Evolutionary conservation across 345 rosid genomes (phyloP).

Genomic region (Raphanus raphanistrum): DNA sequence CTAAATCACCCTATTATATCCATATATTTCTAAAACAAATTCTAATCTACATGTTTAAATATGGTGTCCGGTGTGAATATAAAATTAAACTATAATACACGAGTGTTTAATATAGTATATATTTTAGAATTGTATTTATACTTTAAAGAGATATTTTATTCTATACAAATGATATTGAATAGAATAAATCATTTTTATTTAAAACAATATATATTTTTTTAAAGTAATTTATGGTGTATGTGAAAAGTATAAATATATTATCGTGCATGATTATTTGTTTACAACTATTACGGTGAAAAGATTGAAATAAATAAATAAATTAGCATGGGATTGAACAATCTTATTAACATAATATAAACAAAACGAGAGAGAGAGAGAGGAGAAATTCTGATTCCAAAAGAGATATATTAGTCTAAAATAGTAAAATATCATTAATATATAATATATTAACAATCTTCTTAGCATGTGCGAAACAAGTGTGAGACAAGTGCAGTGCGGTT

Average conservation of each 20-base stretch:
- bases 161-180: not conserved
- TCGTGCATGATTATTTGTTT: not conserved
- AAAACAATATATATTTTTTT: not conserved
- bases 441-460: too few species aligned
- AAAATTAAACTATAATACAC: not conserved
- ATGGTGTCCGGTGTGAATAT: not conserved
- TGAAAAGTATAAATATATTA: not conserved
- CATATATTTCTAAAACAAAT: too few species aligned
- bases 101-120: not conserved
- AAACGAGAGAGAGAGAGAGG: not conserved
- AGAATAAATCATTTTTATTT: not conserved
- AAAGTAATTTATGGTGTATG: not conserved
- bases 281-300: not conserved
- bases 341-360: not conserved
- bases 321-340: not conserved
- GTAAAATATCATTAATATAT: not conserved
- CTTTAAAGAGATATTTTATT: not conserved
- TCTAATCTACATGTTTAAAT: not conserved
- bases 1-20: too few species aligned
- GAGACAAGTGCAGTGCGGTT: too few species aligned
- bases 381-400: not conserved
- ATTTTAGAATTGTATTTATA: not conserved
- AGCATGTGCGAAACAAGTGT: too few species aligned
- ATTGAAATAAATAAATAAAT: not conserved
- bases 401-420: not conserved